Percentiles rank a stretch among this genome's conserved stretches.
Evolutionary conservation across 192 early-diverging fungal genomes (phyloP).

Genomic region (Spizellomyces sp.): DNA sequence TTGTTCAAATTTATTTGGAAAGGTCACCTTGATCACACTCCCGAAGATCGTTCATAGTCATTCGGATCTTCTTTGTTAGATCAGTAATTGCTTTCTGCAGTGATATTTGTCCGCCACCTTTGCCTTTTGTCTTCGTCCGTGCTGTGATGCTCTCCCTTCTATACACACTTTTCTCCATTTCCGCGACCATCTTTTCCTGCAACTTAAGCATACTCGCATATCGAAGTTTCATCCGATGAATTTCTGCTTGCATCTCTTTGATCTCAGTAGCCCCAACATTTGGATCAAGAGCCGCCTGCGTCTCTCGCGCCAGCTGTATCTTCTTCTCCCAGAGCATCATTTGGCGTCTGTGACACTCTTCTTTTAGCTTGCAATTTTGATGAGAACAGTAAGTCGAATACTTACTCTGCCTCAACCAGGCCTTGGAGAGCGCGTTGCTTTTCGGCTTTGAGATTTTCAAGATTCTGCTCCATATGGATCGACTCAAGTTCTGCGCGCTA

Average conservation of each 20-base stretch:
- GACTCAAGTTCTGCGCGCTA: conserved; percentile 56
- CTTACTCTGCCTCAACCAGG: conserved; percentile 61
- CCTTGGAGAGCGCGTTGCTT: conserved; percentile 58
- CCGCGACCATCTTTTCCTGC: conserved; percentile 65
- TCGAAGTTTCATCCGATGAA: conserved; percentile 66
- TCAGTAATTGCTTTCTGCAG: conserved; percentile 60
- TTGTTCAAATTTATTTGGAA: conserved; percentile 34
- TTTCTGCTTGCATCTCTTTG: conserved; percentile 60
- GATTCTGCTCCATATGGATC: conserved; percentile 49
- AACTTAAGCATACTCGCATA: conserved; percentile 61
- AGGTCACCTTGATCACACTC: conserved; percentile 54
- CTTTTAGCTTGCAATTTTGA: not conserved
- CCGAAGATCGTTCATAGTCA: conserved; percentile 49
- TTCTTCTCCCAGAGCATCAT: conserved; percentile 72
- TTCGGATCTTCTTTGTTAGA: conserved; percentile 50
- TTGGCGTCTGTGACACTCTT: conserved; percentile 44
- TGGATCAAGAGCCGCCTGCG: conserved; percentile 63
- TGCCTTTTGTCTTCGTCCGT: conserved; percentile 48
- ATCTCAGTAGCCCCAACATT: conserved; percentile 66
- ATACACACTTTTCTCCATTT: conserved; percentile 67
- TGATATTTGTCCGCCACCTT: conserved; percentile 47
- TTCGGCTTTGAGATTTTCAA: conserved; percentile 52
- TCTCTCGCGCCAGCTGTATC: conserved; percentile 69
- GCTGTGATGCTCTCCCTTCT: conserved; percentile 57
- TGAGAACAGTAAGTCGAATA: conserved; percentile 1